phyloP scores from a whole-genome alignment of 2,329 filamentous ascomycete species.

The Pezizomycotina sp. region DNA sequence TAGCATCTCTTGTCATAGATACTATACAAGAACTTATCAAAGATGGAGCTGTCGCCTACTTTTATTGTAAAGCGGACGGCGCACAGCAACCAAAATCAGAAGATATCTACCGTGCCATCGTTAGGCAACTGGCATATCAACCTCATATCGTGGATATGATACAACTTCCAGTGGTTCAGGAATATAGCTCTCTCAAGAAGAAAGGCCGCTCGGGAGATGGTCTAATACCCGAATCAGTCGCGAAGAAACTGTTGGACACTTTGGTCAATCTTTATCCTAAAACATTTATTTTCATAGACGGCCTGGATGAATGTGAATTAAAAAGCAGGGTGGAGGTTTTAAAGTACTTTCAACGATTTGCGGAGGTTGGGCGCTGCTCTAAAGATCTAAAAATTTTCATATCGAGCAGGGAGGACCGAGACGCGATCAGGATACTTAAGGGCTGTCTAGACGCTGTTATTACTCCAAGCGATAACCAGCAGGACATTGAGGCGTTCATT shows the following conservation, averaged over 20 bases:
- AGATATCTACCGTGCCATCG: conserved; percentile 4
- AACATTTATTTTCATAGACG: conserved; percentile 28
- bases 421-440: conserved; percentile 21
- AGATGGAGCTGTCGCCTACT: conserved; percentile 9
- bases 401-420: conserved; percentile 27
- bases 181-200: background rate
- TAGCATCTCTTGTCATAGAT: conserved; percentile 7
- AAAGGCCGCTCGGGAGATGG: background rate
- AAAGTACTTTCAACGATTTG: conserved; percentile 24
- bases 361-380: conserved; percentile 23
- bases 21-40: background rate
- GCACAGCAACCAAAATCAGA: conserved; percentile 2
- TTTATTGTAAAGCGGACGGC: conserved; percentile 14
- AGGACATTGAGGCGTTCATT: conserved; percentile 26
- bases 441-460: conserved; percentile 26
- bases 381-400: conserved; percentile 29
- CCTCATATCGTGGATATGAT: background rate
- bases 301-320: conserved; percentile 28
- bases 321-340: conserved; percentile 23
- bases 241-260: conserved; percentile 23
- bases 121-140: conserved; percentile 10
- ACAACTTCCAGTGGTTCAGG: conserved; percentile 4
- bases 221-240: conserved; percentile 5
- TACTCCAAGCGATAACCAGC: conserved; percentile 21
- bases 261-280: conserved; percentile 13